Base-by-base conservation (phyloP, 192 early-diverging fungal species). In the Lobulomyces angularis region DNA sequence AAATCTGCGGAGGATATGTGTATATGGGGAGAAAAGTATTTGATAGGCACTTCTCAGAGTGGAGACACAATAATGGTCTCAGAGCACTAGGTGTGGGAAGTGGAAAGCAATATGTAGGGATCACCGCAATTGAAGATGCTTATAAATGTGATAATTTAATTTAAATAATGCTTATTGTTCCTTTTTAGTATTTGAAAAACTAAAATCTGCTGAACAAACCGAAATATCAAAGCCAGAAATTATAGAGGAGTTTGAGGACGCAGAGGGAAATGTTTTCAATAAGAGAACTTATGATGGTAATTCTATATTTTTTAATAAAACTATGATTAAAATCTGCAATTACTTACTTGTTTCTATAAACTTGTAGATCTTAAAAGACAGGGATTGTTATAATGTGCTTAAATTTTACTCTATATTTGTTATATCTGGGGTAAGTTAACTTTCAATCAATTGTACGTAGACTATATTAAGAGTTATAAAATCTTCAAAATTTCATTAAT, bases 11-110 rank as follows among this genome's bases (percentile, higher is more conserved):
- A 22, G 87, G 90, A 46, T 80, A 79, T 39, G 71, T 88, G 14
- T 93, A 97, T 54, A 91, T 89, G 69, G 93, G 93, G 18, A 72
- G 90, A 23, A 95, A 95, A 46, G 93, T 87, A 0, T 97, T 90
- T 43, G 91, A 97, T 50, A 71, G 80, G 39, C 90, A 97, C 50
- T 97, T 95, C 53, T 82, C 59, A 48, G 93, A 97, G 53, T 81
- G 83, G 69, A 65, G 91, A 27, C 93, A 97, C 61, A 88, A 85
- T 3, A 86, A 91, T 43, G 90, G 89, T 22, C 86, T 97, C 85
- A 69, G 83, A 27, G 69, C 81, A 33, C 64, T 97, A 25, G 91
- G 90, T 9, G 90, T 97, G 39, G 85, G 88, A 8, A 90, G 92
- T 44, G 83, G 80, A 0, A 58, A 81, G 8, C 86, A 90, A 53